These are phyloP conservation scores for Mucor racemosus DNA, from an alignment of 371 early-diverging fungal species.

Conservation along the genomic window DNA sequence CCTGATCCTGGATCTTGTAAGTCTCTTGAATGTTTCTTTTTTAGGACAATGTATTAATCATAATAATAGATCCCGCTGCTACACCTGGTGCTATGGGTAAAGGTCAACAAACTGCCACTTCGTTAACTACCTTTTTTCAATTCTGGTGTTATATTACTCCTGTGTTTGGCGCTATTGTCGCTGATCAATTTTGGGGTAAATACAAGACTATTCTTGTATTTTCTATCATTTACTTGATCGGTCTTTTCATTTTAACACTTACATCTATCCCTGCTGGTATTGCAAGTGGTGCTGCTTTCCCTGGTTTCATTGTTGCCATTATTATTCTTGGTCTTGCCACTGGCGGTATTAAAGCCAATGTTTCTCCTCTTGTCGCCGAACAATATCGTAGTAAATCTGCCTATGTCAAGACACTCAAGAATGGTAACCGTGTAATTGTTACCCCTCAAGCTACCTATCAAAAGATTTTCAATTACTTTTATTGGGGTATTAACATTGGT, in stretches of 20 bases:
- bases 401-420: constrained; percentile 31
- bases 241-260: constrained; percentile 68
- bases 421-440: constrained; percentile 48
- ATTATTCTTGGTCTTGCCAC: constrained; percentile 72
- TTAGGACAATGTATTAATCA: neutral
- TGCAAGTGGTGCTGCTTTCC: constrained; percentile 58
- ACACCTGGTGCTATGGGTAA: constrained; percentile 53
- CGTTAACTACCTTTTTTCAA: constrained; percentile 75
- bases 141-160: constrained; percentile 85
- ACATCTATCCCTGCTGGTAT: constrained; percentile 63
- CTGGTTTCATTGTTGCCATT: constrained; percentile 68
- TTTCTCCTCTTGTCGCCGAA: constrained; percentile 57
- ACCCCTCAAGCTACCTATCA: constrained; percentile 58
- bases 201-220: constrained; percentile 80
- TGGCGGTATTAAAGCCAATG: constrained; percentile 60
- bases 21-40: neutral
- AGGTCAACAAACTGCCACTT: constrained; percentile 66
- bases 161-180: constrained; percentile 78
- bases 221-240: constrained; percentile 66
- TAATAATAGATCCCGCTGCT: constrained; percentile 43
- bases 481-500: constrained; percentile 85
- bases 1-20: constrained; percentile 49
- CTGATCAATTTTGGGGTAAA: constrained; percentile 85
- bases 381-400: constrained; percentile 44
- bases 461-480: constrained; percentile 64